Conservation (phyloP, 2,329 filamentous ascomycete genomes). For the Hymenoscyphus linearis region DNA sequence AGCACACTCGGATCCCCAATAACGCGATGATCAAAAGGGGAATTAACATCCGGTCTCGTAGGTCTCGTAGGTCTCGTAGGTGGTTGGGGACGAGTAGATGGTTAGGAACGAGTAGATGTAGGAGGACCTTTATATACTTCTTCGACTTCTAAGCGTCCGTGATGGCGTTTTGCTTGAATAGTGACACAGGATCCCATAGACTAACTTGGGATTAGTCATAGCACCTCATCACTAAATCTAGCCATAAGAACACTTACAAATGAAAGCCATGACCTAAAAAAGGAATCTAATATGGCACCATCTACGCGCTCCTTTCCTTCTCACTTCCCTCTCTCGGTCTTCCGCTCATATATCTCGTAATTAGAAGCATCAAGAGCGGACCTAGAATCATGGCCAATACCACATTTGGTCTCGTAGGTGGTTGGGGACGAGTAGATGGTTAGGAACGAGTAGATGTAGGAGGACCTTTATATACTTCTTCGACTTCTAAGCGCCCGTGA, state of each 20-base stretch:
- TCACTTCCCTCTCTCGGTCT: constrained; percentile 7
- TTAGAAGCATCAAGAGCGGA: constrained; percentile 18
- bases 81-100: too few relatives aligned
- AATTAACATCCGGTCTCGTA: not conserved
- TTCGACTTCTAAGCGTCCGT: not conserved
- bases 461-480: constrained; percentile 7
- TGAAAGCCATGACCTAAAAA: constrained; percentile 48
- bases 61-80: not conserved
- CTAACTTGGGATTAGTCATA: constrained; percentile 31
- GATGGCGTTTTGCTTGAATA: constrained; percentile 15
- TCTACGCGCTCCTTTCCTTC: constrained; percentile 36
- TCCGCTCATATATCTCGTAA: constrained; percentile 25
- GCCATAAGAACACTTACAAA: constrained; percentile 35
- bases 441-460: too few relatives aligned
- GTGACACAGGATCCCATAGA: constrained; percentile 20
- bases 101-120: too few relatives aligned
- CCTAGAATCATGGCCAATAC: constrained; percentile 19
- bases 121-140: constrained; percentile 8
- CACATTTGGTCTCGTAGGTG: too few relatives aligned
- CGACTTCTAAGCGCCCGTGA: not conserved
- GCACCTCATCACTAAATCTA: constrained; percentile 32
- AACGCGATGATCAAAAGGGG: constrained; percentile 1
- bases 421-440: too few relatives aligned
- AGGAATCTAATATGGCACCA: constrained; percentile 55
- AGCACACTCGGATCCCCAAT: not conserved